Evolutionary conservation across 352 stramenopile species (phyloP).

Genomic region (Phytophthora foliorum): DNA sequence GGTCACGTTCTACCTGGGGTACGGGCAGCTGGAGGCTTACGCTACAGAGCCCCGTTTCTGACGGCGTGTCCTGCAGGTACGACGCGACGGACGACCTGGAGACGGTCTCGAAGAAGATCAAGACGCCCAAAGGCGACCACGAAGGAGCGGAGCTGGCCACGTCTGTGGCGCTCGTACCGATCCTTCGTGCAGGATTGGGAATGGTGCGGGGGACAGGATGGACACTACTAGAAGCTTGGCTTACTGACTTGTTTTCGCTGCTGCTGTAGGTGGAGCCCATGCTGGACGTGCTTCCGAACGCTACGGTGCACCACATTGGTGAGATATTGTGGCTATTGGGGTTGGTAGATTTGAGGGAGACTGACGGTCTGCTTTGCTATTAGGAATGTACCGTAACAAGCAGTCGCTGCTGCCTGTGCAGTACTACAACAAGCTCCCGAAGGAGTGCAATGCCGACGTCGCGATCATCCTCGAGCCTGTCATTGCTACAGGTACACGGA

Average conservation of each 20-base stretch:
- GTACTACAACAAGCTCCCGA: slow-evolving; percentile 99
- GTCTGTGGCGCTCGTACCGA: slow-evolving; percentile 96
- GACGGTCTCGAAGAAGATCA: slow-evolving; percentile 78
- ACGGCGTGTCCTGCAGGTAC: slow-evolving; percentile 54
- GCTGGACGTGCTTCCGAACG: slow-evolving; percentile 97
- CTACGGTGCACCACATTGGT: slow-evolving; percentile 98
- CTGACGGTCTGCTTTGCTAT: background rate
- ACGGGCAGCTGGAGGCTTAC: slow-evolving; percentile 39
- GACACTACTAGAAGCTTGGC: background rate
- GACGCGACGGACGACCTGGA: slow-evolving; percentile 81
- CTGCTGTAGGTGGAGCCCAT: slow-evolving; percentile 94
- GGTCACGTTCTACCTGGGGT: slow-evolving; percentile 98
- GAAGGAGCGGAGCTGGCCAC: slow-evolving; percentile 91
- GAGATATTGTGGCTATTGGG: slow-evolving; percentile 41
- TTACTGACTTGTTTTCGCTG: slow-evolving; percentile 20
- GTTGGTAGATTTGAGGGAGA: background rate
- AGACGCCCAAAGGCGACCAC: slow-evolving; percentile 81
- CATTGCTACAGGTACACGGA: slow-evolving; percentile 91
- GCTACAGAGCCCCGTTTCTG: background rate
- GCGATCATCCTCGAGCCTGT: slow-evolving; percentile 98
- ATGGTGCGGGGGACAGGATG: slow-evolving; percentile 57
- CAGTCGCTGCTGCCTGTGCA: slow-evolving; percentile 95
- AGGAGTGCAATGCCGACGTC: slow-evolving; percentile 92
- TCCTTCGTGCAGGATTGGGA: slow-evolving; percentile 93
- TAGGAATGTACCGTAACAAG: slow-evolving; percentile 93